Evolutionary conservation across 2,329 filamentous ascomycete species (phyloP).

Genomic region (Aspergillus ruber): DNA sequence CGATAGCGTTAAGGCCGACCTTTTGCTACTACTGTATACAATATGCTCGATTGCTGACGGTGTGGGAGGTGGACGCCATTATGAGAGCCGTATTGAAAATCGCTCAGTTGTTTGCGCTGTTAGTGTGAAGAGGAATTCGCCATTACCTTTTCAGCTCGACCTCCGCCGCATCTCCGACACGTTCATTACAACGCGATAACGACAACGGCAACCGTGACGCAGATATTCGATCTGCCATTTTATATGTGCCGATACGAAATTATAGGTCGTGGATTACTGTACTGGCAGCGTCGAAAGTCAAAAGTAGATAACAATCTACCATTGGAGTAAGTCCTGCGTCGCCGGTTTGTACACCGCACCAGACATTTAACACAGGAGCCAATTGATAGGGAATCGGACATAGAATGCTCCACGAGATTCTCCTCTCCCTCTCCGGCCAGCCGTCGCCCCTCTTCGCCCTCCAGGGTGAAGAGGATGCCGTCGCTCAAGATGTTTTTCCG

Average conservation of each 20-base stretch:
- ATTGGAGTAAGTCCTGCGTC: constrained; percentile 17
- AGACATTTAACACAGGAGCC: background rate
- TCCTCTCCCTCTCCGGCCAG: constrained; percentile 91
- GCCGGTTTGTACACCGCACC: background rate
- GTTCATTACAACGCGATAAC: constrained; percentile 2
- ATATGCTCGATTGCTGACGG: background rate
- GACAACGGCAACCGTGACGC: constrained; percentile 1
- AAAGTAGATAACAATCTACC: constrained; percentile 17
- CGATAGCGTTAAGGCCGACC: constrained; percentile 4
- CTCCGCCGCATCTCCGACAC: constrained; percentile 5
- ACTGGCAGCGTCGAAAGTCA: constrained; percentile 31
- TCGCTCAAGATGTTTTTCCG: constrained; percentile 45
- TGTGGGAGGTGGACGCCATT: background rate
- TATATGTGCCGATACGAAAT: constrained; percentile 45
- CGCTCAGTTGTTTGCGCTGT: too few species aligned
- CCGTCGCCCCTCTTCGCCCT: constrained; percentile 75
- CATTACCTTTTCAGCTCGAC: background rate
- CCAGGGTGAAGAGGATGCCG: constrained; percentile 42
- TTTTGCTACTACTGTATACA: background rate
- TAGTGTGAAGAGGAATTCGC: too few species aligned
- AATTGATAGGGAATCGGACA: constrained; percentile 12
- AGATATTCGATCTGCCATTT: constrained; percentile 5
- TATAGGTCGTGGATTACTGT: constrained; percentile 37
- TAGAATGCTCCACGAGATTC: constrained; percentile 94
- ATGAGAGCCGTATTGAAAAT: too few species aligned